These are phyloP conservation scores for Colletotrichum simmondsii DNA, from an alignment of 2,329 filamentous ascomycete species.

Conservation along the genomic window DNA sequence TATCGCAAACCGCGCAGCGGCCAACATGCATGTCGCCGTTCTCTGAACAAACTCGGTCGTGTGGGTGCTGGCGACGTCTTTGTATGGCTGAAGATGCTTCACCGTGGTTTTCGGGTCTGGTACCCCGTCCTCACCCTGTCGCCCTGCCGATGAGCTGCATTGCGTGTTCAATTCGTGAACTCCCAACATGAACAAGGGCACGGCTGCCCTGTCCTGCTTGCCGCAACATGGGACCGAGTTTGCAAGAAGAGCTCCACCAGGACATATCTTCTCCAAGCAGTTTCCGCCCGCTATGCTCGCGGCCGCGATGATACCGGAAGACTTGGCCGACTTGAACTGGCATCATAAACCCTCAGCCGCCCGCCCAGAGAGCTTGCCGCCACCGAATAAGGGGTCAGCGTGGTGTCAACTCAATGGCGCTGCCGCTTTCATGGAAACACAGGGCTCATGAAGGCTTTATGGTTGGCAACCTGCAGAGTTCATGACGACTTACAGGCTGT, in stretches of 20 bases:
- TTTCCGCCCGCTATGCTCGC: constrained; percentile 1
- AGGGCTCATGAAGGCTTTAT: not conserved
- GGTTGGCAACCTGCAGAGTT: not conserved
- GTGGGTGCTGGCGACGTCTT: constrained; percentile 1
- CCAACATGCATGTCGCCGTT: not conserved
- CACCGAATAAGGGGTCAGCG: not conserved
- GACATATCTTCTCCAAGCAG: not conserved
- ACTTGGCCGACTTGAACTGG: not conserved
- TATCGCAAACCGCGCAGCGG: constrained; percentile 2
- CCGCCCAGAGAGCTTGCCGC: not conserved
- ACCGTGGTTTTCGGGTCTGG: constrained; percentile 11
- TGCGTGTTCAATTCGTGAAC: not conserved
- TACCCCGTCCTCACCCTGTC: not conserved
- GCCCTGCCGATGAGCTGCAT: constrained; percentile 20
- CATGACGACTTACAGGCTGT: not conserved
- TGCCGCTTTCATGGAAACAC: not conserved
- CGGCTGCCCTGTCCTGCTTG: not conserved
- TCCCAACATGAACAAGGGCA: not conserved
- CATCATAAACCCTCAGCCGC: constrained; percentile 6
- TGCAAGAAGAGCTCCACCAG: not conserved
- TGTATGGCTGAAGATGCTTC: constrained; percentile 5
- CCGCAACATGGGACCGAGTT: not conserved
- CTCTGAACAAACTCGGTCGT: not conserved
- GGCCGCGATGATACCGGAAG: not conserved
- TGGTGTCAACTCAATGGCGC: not conserved